A percentile compares a stretch with the other conserved stretches of the same genome.
These are phyloP conservation scores for Podospora bellae-mahoneyi DNA, from an alignment of 495 filamentous ascomycete species.

Conservation along the genomic window DNA sequence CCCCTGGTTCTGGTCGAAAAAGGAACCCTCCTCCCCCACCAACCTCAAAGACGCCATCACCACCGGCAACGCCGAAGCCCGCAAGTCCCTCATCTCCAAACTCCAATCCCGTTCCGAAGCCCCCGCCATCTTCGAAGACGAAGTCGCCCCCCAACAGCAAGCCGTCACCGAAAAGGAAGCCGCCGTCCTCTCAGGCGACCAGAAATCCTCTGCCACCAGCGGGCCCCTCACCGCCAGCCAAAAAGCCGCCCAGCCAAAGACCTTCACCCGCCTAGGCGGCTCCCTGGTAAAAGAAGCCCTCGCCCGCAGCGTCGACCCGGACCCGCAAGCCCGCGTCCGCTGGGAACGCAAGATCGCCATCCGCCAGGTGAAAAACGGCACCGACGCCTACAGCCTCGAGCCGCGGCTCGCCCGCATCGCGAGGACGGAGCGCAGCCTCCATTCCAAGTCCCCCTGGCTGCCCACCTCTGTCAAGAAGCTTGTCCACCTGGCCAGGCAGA, in stretches of 20 bases:
- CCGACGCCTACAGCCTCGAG: conserved; percentile 59
- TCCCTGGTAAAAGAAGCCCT: conserved; percentile 45
- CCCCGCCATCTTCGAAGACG: conserved; percentile 61
- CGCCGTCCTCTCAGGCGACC: not conserved
- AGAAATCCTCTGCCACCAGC: not conserved
- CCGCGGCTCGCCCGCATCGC: conserved; percentile 59
- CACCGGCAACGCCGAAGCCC: conserved; percentile 27
- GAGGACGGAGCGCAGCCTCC: conserved; percentile 67
- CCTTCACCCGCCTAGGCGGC: conserved; percentile 10
- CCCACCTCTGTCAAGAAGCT: conserved; percentile 89
- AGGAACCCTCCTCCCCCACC: conserved; percentile 9
- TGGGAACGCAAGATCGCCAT: conserved; percentile 83
- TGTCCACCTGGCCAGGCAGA: conserved; percentile 74
- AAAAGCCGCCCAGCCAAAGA: not conserved
- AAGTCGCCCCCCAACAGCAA: conserved; percentile 22
- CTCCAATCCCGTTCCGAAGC: conserved; percentile 31
- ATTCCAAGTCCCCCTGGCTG: conserved; percentile 61
- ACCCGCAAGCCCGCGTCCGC: conserved; percentile 59
- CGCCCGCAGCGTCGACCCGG: conserved; percentile 62
- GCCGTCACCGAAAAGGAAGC: not conserved
- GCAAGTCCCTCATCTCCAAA: conserved; percentile 31
- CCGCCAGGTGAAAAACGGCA: conserved; percentile 53
- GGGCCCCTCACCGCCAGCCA: not conserved
- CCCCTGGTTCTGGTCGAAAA: conserved; percentile 31
- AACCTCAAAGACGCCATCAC: conserved; percentile 3